Conservation (phyloP, 345 rosid species). For the Gossypium australe region DNA sequence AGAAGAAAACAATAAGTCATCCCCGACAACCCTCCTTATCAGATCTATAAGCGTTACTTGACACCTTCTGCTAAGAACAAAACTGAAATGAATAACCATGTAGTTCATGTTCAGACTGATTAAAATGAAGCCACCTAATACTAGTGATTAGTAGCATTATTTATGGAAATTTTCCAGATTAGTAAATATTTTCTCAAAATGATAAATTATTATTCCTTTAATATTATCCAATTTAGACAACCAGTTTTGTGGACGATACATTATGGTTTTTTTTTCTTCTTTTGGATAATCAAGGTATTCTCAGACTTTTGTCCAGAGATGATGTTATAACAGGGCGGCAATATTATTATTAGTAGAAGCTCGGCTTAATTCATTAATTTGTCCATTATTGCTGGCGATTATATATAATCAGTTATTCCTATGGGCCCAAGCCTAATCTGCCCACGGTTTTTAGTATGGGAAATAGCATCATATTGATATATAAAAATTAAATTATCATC, state of each 20-base stretch:
- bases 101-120: background rate
- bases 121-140: background rate
- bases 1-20: constrained; percentile 23
- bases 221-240: background rate
- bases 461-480: background rate
- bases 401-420: background rate
- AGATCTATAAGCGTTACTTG: constrained; percentile 41
- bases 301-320: background rate
- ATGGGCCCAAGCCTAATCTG: background rate
- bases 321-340: background rate
- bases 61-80: background rate
- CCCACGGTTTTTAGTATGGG: background rate
- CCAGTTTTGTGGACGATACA: background rate
- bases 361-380: background rate
- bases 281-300: background rate
- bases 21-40: constrained; percentile 24
- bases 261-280: background rate
- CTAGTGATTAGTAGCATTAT: background rate
- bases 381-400: background rate
- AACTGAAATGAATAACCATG: background rate
- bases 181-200: background rate
- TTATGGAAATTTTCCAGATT: background rate
- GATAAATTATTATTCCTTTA: background rate
- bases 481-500: background rate
- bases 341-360: background rate